A percentile compares a stretch with the other conserved stretches of the same genome.
Evolutionary conservation across 2,329 filamentous ascomycete species (phyloP).

Genomic region (Nemania bipapillata): DNA sequence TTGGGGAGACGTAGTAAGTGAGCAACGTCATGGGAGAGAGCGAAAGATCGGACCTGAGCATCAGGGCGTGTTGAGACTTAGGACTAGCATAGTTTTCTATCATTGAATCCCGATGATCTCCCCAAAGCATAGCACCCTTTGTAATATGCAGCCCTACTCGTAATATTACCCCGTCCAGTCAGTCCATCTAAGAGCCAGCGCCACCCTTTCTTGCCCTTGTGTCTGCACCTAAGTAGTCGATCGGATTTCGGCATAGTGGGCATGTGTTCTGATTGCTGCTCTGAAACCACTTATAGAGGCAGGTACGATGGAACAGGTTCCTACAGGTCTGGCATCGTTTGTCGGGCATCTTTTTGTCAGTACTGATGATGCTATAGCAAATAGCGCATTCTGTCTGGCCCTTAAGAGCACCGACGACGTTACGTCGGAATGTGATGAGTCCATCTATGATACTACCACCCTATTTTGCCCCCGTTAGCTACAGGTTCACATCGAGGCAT

Average conservation of each 20-base stretch:
- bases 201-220: slow-evolving; percentile 43
- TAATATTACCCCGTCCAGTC: background rate
- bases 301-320: slow-evolving; percentile 89
- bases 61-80: background rate
- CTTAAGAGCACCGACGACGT: slow-evolving; percentile 87
- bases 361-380: slow-evolving; percentile 93
- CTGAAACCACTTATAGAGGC: slow-evolving; percentile 97
- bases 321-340: slow-evolving; percentile 93
- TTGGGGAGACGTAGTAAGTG: background rate
- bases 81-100: background rate
- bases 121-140: background rate
- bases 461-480: slow-evolving; percentile 49
- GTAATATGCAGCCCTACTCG: background rate
- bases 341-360: slow-evolving; percentile 88
- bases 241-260: slow-evolving; percentile 90
- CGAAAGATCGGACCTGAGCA: background rate
- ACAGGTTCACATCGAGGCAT: slow-evolving; percentile 7
- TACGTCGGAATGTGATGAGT: slow-evolving; percentile 83
- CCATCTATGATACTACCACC: slow-evolving; percentile 91
- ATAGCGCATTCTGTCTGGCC: slow-evolving; percentile 96
- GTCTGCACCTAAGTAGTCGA: slow-evolving; percentile 65
- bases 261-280: slow-evolving; percentile 91
- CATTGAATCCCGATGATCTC: background rate
- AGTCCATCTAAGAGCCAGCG: slow-evolving; percentile 13
- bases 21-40: background rate